Conservation (phyloP, 2,329 filamentous ascomycete species). For the Colletotrichum musae region DNA sequence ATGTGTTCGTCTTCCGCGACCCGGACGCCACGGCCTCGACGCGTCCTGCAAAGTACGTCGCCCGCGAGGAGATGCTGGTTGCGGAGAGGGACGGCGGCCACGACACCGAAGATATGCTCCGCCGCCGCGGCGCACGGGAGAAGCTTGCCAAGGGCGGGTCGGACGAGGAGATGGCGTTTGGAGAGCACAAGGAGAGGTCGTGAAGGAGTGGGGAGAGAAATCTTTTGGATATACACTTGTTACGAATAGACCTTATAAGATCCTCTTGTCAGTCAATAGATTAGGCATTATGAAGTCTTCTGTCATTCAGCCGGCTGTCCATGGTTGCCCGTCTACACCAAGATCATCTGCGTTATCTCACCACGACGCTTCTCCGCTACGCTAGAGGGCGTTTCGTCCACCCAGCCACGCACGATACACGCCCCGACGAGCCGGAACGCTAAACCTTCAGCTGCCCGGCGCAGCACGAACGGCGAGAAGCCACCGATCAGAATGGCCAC, state of each 20-base stretch:
- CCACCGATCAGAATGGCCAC: not conserved
- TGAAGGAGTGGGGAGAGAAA: not conserved
- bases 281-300: not conserved
- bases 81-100: slow-evolving; percentile 14
- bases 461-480: not conserved
- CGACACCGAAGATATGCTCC: slow-evolving; percentile 17
- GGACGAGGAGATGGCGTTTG: slow-evolving; percentile 38
- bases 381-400: not conserved
- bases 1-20: slow-evolving; percentile 44
- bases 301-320: no score
- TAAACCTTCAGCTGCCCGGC: not conserved
- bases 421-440: not conserved
- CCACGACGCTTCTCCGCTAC: not conserved
- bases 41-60: slow-evolving; percentile 43
- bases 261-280: no score
- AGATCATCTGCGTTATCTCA: no score
- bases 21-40: slow-evolving; percentile 44
- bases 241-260: not conserved
- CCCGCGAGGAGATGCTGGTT: slow-evolving; percentile 46
- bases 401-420: not conserved
- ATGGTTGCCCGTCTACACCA: no score
- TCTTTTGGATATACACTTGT: not conserved
- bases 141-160: slow-evolving; percentile 17
- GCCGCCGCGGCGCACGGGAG: slow-evolving; percentile 18
- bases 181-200: slow-evolving; percentile 34